These are phyloP conservation scores for Neurospora crassa DNA, from an alignment of 2,329 filamentous ascomycete genomes.

Conservation along the genomic window DNA sequence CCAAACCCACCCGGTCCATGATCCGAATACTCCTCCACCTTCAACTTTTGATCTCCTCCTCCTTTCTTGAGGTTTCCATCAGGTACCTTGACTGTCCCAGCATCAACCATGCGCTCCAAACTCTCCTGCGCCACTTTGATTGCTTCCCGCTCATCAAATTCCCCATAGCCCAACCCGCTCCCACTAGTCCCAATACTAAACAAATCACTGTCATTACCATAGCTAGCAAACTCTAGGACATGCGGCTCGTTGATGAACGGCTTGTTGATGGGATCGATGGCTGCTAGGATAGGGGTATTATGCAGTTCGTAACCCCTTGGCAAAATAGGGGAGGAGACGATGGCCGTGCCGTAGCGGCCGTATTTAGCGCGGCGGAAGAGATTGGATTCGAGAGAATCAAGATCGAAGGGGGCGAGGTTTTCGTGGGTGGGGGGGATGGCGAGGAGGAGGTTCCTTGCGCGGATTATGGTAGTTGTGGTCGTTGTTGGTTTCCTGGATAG, in stretches of 20 bases:
- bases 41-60: not conserved
- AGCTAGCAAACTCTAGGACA: constrained; percentile 6
- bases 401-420: constrained; percentile 23
- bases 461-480: too few relatives aligned
- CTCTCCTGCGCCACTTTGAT: constrained; percentile 2
- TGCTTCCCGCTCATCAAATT: not conserved
- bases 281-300: not conserved
- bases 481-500: too few relatives aligned
- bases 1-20: constrained; percentile 8
- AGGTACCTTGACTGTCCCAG: constrained; percentile 9
- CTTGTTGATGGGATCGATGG: constrained; percentile 1
- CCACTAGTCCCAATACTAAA: constrained; percentile 7
- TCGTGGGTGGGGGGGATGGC: constrained; percentile 9
- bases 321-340: not conserved
- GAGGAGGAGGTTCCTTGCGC: constrained; percentile 24
- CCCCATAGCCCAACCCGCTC: not conserved
- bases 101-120: constrained; percentile 12
- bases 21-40: constrained; percentile 7
- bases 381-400: constrained; percentile 12
- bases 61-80: not conserved
- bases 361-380: constrained; percentile 6
- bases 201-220: constrained; percentile 6
- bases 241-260: constrained; percentile 6
- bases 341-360: constrained; percentile 11
- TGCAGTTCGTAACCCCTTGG: not conserved